phyloP scores from a whole-genome alignment of 2,329 filamentous ascomycete genomes.

The Cercospora canescens region DNA sequence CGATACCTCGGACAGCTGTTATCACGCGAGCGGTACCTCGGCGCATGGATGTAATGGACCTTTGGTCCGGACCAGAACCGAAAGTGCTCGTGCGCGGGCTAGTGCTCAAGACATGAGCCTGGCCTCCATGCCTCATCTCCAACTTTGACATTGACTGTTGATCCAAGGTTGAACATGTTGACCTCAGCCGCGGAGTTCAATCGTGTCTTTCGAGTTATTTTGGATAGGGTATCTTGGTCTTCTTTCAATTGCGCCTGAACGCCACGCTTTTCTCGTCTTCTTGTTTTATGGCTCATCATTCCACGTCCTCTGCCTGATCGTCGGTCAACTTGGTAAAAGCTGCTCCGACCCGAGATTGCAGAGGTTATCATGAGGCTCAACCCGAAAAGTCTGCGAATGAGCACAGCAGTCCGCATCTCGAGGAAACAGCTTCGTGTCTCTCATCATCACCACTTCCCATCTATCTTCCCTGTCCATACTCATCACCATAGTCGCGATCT shows the following conservation, averaged over 20 bases:
- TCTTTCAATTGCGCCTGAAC: not conserved
- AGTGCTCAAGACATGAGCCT: too few species aligned
- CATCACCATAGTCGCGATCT: conserved; percentile 44
- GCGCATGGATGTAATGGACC: not conserved
- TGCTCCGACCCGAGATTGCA: not conserved
- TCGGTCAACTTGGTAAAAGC: not conserved
- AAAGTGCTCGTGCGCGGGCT: not conserved
- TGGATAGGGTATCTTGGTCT: not conserved
- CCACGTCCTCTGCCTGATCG: not conserved
- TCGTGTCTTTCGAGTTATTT: not conserved
- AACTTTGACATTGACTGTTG: too few species aligned
- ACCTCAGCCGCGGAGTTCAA: too few species aligned
- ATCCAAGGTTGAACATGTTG: too few species aligned
- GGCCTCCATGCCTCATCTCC: too few species aligned
- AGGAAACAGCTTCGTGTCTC: not conserved
- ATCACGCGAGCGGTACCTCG: not conserved
- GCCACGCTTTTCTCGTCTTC: not conserved
- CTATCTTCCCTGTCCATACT: conserved; percentile 21
- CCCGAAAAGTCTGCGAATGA: not conserved
- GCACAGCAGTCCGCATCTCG: not conserved
- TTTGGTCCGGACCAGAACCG: not conserved
- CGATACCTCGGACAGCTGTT: not conserved
- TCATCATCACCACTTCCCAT: not conserved
- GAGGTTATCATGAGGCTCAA: not conserved
- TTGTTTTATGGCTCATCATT: too few species aligned